Evolutionary conservation across 1,284 basidiomycete genomes (phyloP).

Genomic region (Rhodotorula sp.): DNA sequence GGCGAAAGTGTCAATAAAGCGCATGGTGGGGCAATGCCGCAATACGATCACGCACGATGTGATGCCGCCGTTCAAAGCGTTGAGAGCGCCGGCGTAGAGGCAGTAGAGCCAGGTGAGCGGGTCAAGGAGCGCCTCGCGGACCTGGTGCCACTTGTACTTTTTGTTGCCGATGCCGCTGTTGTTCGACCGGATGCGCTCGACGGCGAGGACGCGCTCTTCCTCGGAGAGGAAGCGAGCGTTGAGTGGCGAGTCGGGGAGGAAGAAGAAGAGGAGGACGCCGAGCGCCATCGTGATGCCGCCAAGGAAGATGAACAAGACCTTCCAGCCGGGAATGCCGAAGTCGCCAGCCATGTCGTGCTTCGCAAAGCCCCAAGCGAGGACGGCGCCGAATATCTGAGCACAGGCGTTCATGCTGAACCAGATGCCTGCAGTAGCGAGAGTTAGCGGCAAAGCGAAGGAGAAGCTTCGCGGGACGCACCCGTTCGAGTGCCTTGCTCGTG

Average conservation of each 20-base stretch:
- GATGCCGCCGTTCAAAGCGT: slow-evolving; percentile 16
- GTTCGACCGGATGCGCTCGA: slow-evolving; percentile 46
- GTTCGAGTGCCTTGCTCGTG: slow-evolving; percentile 13
- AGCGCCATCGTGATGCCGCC: slow-evolving; percentile 2
- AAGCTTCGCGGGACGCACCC: neutral
- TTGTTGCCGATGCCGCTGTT: slow-evolving; percentile 47
- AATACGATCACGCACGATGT: neutral
- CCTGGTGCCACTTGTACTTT: slow-evolving; percentile 46
- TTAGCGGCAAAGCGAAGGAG: slow-evolving; percentile 5
- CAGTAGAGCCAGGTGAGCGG: slow-evolving; percentile 31
- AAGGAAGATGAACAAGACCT: slow-evolving; percentile 25
- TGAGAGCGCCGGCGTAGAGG: neutral
- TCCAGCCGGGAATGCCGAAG: slow-evolving; percentile 12
- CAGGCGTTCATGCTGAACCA: slow-evolving; percentile 8
- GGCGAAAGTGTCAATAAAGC: neutral
- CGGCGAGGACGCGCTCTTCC: slow-evolving; percentile 43
- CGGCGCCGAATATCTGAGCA: slow-evolving; percentile 21
- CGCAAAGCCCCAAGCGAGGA: slow-evolving; percentile 22
- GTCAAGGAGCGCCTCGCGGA: slow-evolving; percentile 44
- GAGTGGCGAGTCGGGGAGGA: slow-evolving; percentile 13
- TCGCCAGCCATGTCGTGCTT: slow-evolving; percentile 14
- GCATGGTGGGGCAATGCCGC: too few relatives aligned
- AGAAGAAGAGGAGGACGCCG: slow-evolving; percentile 18
- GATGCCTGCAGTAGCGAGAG: slow-evolving; percentile 4
- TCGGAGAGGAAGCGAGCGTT: slow-evolving; percentile 44